Evolutionary conservation across 176 grass and related monocot genomes (phyloP).

Genomic region (Carex parvula): DNA sequence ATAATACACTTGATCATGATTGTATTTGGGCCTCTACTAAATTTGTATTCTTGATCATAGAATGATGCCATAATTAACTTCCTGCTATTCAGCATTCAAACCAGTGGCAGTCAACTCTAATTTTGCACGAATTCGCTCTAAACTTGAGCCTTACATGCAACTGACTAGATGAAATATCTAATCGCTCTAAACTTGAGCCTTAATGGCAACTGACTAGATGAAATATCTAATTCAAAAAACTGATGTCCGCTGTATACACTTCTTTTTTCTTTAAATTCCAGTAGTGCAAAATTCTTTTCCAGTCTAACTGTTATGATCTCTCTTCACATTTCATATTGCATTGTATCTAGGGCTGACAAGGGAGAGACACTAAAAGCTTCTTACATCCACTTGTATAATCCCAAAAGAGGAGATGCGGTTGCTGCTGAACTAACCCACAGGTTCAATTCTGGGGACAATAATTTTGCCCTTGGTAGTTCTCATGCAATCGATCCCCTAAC

Average conservation of each 20-base stretch:
- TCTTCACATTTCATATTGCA: not conserved
- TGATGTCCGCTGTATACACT: not conserved
- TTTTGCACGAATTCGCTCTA: not conserved
- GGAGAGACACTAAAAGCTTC: slow-evolving; percentile 79
- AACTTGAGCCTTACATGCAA: not conserved
- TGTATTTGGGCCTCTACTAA: not conserved
- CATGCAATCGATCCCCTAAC: slow-evolving; percentile 52
- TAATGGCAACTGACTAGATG: not conserved
- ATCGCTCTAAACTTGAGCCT: not conserved
- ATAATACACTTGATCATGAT: not conserved
- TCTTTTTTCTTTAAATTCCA: not conserved
- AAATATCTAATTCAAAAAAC: not conserved
- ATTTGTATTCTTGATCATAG: not conserved
- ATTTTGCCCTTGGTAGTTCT: slow-evolving; percentile 68
- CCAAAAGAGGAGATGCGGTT: slow-evolving; percentile 50
- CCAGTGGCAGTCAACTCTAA: not conserved
- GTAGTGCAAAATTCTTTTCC: not conserved
- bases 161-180: not conserved
- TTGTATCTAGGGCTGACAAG: slow-evolving; percentile 56
- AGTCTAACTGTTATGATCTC: not conserved
- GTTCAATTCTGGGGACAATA: slow-evolving; percentile 68
- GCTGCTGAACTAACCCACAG: slow-evolving; percentile 70
- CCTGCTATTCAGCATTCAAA: not conserved
- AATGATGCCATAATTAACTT: not conserved
- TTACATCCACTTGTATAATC: slow-evolving; percentile 65